Evolutionary conservation across 805 yeast species (phyloP), one percentile per base, ranked within the genome.

Genomic region (Saturnispora galanensis): DNA sequence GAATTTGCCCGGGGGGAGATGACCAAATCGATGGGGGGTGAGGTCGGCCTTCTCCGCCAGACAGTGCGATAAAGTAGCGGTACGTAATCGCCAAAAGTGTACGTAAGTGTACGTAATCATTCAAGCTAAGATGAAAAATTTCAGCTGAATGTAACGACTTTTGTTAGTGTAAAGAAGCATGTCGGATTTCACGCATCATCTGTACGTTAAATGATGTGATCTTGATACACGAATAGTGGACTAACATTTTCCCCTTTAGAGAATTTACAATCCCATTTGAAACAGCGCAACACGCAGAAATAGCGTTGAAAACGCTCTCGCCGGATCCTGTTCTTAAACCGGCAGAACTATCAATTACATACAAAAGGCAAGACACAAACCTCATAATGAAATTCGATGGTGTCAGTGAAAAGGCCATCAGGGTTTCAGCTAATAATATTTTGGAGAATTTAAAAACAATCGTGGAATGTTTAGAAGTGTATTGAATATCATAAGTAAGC

Each of bases 251-350:
- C 2, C 31, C 18, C 18, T 7, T 9, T 17, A 50, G 53, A 64
- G 74, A 56, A 57, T 59, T 84, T 26, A 62, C 65, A 16, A 68
- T 88, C 7, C 96, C 96, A 6, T 83, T 87, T 53, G 72, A 71
- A 49, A 68, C 66, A 4, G 57, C 54, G 1, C 56, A 62, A 33
- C 90, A 85, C 53, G 88, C 95, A 0, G 41, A 45, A 3, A 79
- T 84, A 3, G 90, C 93, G 1, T 54, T 62, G 35, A 63, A 66
- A n/a, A 68, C 86, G 2, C 67, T 86, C 17, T 53, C 64, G 4
- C 95, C 90, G 1, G 96, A 87, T 57, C 95, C 95, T 1, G 79
- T 83, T n/a, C 66, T 88, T 49, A 80, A 77, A 56, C 80, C 81
- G 1, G 68, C 73, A 42, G 93, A 85, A 58, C 67, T 87, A 39